Conservation (phyloP, 2,329 filamentous ascomycete genomes). For the Bisporella sp. region DNA sequence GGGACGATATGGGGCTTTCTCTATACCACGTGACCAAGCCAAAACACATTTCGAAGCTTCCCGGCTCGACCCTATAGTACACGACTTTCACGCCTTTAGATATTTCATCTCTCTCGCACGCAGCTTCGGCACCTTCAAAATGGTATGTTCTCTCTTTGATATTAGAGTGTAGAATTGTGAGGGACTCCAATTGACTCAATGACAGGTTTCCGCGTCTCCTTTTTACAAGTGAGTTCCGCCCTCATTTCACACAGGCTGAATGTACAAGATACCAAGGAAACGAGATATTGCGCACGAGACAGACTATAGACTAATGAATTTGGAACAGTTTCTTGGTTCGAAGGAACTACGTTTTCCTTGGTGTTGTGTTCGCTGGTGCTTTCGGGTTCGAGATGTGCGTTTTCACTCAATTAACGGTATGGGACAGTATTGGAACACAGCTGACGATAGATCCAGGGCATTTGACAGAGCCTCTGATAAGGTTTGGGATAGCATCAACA, state of each 20-base stretch:
- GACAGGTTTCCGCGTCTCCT: conserved; percentile 22
- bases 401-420: conserved; percentile 5
- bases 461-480: conserved; percentile 79
- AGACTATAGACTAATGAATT: conserved; percentile 10
- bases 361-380: conserved; percentile 75
- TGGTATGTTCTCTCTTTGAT: conserved; percentile 18
- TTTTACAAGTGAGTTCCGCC: conserved; percentile 27
- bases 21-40: too few species aligned
- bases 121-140: conserved; percentile 16
- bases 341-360: conserved; percentile 83
- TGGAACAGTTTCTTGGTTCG: conserved; percentile 68
- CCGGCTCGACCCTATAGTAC: too few species aligned
- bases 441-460: conserved; percentile 45
- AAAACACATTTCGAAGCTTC: too few species aligned
- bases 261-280: neutral
- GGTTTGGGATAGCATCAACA: conserved; percentile 88
- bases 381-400: conserved; percentile 93
- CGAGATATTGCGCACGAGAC: neutral
- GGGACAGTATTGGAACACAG: too few species aligned
- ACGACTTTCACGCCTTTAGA: conserved; percentile 3
- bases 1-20: too few species aligned
- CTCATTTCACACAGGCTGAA: conserved; percentile 1
- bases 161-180: neutral
- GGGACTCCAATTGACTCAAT: conserved; percentile 19
- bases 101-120: conserved; percentile 8